These are phyloP conservation scores for Suillus americanus DNA, from an alignment of 768 basidiomycete species.

Conservation along the genomic window DNA sequence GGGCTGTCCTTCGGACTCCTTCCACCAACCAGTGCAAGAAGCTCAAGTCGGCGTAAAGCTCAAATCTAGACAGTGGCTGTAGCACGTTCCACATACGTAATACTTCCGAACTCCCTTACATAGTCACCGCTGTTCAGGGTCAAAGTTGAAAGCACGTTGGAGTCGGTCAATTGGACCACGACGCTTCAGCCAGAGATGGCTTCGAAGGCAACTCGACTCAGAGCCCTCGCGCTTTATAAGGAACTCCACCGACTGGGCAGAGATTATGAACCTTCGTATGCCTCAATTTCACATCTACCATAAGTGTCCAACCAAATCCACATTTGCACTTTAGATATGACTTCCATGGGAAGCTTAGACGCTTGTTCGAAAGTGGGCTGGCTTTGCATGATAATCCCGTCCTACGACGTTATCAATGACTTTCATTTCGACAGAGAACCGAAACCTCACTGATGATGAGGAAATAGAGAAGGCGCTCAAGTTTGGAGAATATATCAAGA, in stretches of 20 bases:
- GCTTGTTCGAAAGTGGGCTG: constrained; percentile 69
- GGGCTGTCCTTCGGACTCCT: too few relatives aligned
- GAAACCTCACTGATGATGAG: constrained; percentile 56
- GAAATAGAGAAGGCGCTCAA: constrained; percentile 77
- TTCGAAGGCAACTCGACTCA: constrained; percentile 51
- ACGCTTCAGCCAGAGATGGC: constrained; percentile 37
- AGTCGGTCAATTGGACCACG: neutral
- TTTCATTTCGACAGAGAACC: constrained; percentile 52
- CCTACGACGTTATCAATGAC: neutral
- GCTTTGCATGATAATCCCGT: neutral
- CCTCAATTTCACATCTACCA: constrained; percentile 16
- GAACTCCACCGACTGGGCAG: constrained; percentile 78
- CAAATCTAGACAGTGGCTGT: neutral
- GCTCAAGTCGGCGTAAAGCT: too few relatives aligned
- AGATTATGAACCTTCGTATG: constrained; percentile 81
- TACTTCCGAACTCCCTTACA: too few relatives aligned
- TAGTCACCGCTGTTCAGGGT: neutral
- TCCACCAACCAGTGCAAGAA: too few relatives aligned
- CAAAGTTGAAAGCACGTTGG: neutral
- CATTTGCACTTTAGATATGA: constrained; percentile 55
- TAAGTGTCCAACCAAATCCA: constrained; percentile 8
- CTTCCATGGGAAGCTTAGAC: constrained; percentile 71
- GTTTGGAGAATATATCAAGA: constrained; percentile 83
- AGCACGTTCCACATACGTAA: too few relatives aligned
- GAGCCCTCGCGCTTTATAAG: constrained; percentile 76